Percentiles rank a stretch among this genome's conserved stretches.
phyloP scores from a whole-genome alignment of 352 stramenopile species.

The Phytophthora megakarya region DNA sequence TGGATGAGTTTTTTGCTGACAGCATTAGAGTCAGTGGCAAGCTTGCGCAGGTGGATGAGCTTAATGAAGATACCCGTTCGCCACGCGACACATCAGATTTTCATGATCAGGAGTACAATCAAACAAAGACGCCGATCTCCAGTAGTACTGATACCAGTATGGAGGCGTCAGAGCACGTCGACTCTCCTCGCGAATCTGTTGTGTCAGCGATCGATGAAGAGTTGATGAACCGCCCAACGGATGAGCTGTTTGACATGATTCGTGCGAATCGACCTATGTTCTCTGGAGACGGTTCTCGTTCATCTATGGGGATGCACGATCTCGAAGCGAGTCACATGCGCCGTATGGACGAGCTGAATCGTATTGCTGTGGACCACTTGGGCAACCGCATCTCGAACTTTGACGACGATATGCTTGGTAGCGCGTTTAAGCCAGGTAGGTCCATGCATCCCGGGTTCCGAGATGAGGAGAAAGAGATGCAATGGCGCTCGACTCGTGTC shows the following conservation, averaged over 20 bases:
- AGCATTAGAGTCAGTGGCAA: conserved; percentile 18
- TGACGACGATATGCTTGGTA: conserved; percentile 35
- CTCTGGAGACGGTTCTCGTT: conserved; percentile 20
- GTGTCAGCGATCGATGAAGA: conserved; percentile 50
- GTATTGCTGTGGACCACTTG: conserved; percentile 51
- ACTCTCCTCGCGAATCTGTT: conserved; percentile 30
- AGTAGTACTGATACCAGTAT: conserved; percentile 27
- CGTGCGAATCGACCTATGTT: conserved; percentile 36
- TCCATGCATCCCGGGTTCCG: conserved; percentile 19
- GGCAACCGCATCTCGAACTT: conserved; percentile 53
- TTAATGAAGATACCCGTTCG: conserved; percentile 22
- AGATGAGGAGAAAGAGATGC: conserved; percentile 25
- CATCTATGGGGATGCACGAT: conserved; percentile 44
- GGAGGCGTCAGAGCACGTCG: conserved; percentile 27
- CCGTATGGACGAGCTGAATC: conserved; percentile 64
- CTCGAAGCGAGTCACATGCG: conserved; percentile 52
- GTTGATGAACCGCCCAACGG: conserved; percentile 52
- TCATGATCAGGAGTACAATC: neutral
- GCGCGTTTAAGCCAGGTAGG: conserved; percentile 28
- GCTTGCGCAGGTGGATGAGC: conserved; percentile 29
- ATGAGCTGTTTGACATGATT: conserved; percentile 53
- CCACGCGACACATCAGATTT: conserved; percentile 23
- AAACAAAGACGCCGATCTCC: conserved; percentile 19
- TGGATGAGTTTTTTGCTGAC: conserved; percentile 38
- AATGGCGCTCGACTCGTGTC: conserved; percentile 49